A percentile compares a stretch with the other conserved stretches of the same genome.
Conservation (phyloP, 148 eudicot species). For the Rhododendron simsii region DNA sequence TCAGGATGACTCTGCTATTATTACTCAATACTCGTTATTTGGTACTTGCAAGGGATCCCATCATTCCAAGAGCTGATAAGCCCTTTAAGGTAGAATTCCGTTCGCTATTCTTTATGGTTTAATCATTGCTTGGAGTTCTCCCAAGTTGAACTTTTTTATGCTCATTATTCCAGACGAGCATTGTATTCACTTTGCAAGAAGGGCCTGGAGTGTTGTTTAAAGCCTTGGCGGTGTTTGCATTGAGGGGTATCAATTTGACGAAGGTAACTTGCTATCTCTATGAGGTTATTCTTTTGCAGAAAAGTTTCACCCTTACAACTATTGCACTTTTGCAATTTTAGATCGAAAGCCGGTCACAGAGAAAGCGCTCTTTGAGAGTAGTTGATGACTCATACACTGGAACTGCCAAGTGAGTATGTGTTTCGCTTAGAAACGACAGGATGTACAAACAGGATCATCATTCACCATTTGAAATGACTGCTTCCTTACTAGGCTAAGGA, state of each 20-base stretch:
- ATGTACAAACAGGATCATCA: too few relatives aligned
- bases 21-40: constrained; percentile 86
- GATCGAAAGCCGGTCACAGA: constrained; percentile 97
- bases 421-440: too few relatives aligned
- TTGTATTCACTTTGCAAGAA: constrained; percentile 84
- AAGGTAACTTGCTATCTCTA: constrained; percentile 41
- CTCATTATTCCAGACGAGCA: constrained; percentile 55
- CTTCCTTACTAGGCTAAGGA: background rate
- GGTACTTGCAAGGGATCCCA: constrained; percentile 88
- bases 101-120: background rate
- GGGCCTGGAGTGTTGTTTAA: constrained; percentile 92
- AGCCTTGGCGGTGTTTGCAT: constrained; percentile 88
- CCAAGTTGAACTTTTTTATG: constrained; percentile 13
- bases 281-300: background rate
- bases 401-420: constrained; percentile 70
- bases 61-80: constrained; percentile 63
- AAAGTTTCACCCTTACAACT: background rate
- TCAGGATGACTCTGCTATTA: constrained; percentile 71
- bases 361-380: constrained; percentile 72
- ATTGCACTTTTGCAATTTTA: constrained; percentile 1
- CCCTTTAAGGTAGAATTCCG: constrained; percentile 58
- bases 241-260: constrained; percentile 73
- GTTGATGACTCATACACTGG: constrained; percentile 90
- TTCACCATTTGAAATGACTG: background rate
- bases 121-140: background rate